Percentiles rank a stretch among this genome's conserved stretches.
Evolutionary conservation across 257 asterid genomes (phyloP).

Genomic region (Salvia rosmarinus): DNA sequence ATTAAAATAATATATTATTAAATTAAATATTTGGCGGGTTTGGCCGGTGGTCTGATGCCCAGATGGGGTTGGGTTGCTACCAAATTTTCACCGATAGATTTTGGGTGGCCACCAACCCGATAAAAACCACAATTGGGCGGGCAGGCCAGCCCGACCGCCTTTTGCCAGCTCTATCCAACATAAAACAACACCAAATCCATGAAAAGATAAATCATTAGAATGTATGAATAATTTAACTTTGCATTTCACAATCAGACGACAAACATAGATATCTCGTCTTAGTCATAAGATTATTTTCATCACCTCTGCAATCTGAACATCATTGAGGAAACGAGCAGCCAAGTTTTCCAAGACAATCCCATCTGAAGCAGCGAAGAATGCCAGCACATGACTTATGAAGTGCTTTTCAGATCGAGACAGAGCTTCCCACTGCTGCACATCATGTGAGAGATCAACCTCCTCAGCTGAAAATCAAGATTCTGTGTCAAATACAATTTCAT

Average conservation of each 20-base stretch:
- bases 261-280: not conserved
- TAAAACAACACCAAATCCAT: not conserved
- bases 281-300: constrained; percentile 2
- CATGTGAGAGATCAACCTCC: constrained; percentile 86
- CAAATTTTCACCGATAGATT: too few relatives aligned
- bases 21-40: too few relatives aligned
- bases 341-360: constrained; percentile 84
- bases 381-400: constrained; percentile 73
- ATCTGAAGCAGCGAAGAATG: constrained; percentile 84
- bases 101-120: too few relatives aligned
- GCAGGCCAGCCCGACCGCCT: too few relatives aligned
- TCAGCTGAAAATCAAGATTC: constrained; percentile 57
- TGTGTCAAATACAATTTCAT: constrained; percentile 29
- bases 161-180: too few relatives aligned
- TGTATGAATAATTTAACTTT: not conserved
- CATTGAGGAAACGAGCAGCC: constrained; percentile 74
- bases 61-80: too few relatives aligned
- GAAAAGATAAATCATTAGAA: not conserved
- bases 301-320: constrained; percentile 82
- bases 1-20: too few relatives aligned
- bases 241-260: not conserved
- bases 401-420: constrained; percentile 64
- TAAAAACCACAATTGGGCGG: too few relatives aligned
- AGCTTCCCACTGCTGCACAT: constrained; percentile 74
- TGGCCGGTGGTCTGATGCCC: too few relatives aligned